Evolutionary conservation across 2,329 filamentous ascomycete genomes (phyloP), one percentile per base, ranked within the genome.

Genomic region (Byssothecium circinans): DNA sequence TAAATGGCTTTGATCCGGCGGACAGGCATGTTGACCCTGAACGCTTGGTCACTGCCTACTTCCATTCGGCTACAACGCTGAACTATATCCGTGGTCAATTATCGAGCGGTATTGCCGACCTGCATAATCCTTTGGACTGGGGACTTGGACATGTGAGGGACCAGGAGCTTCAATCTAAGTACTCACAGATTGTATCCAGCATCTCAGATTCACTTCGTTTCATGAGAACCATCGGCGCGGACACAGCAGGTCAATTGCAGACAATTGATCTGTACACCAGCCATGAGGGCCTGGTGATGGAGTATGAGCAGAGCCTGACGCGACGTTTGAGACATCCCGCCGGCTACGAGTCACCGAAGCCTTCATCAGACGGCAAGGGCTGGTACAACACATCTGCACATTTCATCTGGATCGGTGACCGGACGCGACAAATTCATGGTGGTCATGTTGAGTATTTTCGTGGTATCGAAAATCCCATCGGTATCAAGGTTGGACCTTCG

Each of bases 381-480:
- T 95, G 89, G 81, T 97, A 95, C 76, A 88, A 96, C 73, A 97
- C 92, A 0, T 95, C 90, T 4, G 89, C 90, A 0, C 94, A 99
- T 70, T 97, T 99, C 77, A 81, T 99, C 69, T 99, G 94, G 94
- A 95, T 99, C 61, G 94, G 94, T 45, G 94, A 99, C 72, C 88
- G 94, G 56, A 99, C 94, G 2, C 84, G 94, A 38, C 92, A 97
- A 73, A 83, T 96, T 37, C 88, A 94, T 67, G 89, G 92, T 60
- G 92, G 88, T 0, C 94, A 99, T 72, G 88, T 99, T 53, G 94
- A 99, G 74, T 99, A 95, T 79, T 95, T 97, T 81, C 87, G 94
- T 37, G 94, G 94, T 49, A 87, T 99, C 57, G 87, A 89, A 62
- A 99, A 99, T 75, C 94, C 94, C 0, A 89, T 99, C 60, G 94